Base-by-base conservation (phyloP, 1,284 basidiomycete genomes). In the Farysia itapuensis region DNA sequence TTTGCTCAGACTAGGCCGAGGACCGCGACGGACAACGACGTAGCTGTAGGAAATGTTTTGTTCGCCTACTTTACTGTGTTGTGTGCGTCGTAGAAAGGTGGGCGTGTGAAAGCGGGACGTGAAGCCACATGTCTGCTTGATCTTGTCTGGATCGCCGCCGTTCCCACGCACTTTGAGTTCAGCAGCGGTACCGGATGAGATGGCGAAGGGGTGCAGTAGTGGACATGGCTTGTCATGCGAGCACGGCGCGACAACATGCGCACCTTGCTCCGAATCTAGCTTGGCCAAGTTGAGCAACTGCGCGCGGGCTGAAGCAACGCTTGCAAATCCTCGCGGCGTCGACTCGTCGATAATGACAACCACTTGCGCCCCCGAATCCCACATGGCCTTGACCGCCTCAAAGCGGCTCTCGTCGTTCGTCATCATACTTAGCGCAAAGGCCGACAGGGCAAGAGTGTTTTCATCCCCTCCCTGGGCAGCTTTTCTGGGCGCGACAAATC, bases 171-270 rank as follows among this genome's bases (percentile, higher is more conserved):
- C 45, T 4, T 43, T 46, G 4, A 53, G 36, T 1, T 41, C 46
- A 0, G 34, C 16, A 4, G 49, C 49, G 7, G 44, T 37, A 8
- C 37, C 23, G 9, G 48, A 46, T 30, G 23, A 35, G 28, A 60
- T 47, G 18, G 42, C 15, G 23, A 65, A 70, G 11, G 68, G 56
- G 41, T 71, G 64, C 12, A 89, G 78, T 5, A 84, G 68, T 1
- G 95, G 94, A 74, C 95, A 98, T 19, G 81, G 80, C 13, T 81
- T 81, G 73, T 98, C 93, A 74, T 98, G 94, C 18, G 95, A 90
- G 73, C 95, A 99, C 83, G 92, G 77, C 4, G 51, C 60, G 2
- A 92, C 79, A 14, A 92, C 86, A 79, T 90, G 86, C 31, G 83
- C 83, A 4, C 41, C 43, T 8, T 11, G 11, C 18, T 11, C 11